Conservation (phyloP, 768 basidiomycete genomes). For the Leccinum aurantiacum region DNA sequence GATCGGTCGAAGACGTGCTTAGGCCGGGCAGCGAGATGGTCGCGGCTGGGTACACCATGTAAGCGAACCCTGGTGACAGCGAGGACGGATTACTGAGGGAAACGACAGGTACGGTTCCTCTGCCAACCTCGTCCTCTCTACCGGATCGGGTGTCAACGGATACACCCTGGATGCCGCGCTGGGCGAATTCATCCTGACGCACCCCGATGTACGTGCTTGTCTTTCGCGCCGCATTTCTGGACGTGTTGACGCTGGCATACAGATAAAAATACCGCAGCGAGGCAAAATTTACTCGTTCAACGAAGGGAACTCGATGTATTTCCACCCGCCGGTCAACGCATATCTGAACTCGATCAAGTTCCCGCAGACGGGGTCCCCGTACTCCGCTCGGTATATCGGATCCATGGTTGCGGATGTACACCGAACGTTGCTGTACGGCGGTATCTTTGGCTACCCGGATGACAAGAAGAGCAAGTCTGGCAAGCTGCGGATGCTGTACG, state of each 20-base stretch:
- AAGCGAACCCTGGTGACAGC: slow-evolving; percentile 28
- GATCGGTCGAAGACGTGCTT: slow-evolving; percentile 84
- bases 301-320: slow-evolving; percentile 97
- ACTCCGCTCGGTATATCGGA: slow-evolving; percentile 92
- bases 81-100: slow-evolving; percentile 11
- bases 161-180: slow-evolving; percentile 95
- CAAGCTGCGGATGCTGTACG: slow-evolving; percentile 92
- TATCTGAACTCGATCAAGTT: slow-evolving; percentile 93
- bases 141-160: slow-evolving; percentile 94
- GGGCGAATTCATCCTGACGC: slow-evolving; percentile 98
- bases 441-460: slow-evolving; percentile 97
- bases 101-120: slow-evolving; percentile 81
- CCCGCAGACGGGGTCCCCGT: slow-evolving; percentile 74
- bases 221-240: slow-evolving; percentile 2
- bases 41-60: slow-evolving; percentile 97
- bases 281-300: slow-evolving; percentile 99
- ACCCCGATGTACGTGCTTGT: slow-evolving; percentile 71
- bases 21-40: slow-evolving; percentile 96
- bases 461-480: slow-evolving; percentile 98
- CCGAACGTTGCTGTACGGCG: slow-evolving; percentile 93
- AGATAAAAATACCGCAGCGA: slow-evolving; percentile 91
- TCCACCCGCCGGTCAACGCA: slow-evolving; percentile 73
- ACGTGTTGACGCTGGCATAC: slow-evolving; percentile 5
- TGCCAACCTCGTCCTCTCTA: slow-evolving; percentile 93
- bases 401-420: slow-evolving; percentile 99